Evolutionary conservation across 1,284 basidiomycete genomes (phyloP).

Genomic region (Tilletia setariae): DNA sequence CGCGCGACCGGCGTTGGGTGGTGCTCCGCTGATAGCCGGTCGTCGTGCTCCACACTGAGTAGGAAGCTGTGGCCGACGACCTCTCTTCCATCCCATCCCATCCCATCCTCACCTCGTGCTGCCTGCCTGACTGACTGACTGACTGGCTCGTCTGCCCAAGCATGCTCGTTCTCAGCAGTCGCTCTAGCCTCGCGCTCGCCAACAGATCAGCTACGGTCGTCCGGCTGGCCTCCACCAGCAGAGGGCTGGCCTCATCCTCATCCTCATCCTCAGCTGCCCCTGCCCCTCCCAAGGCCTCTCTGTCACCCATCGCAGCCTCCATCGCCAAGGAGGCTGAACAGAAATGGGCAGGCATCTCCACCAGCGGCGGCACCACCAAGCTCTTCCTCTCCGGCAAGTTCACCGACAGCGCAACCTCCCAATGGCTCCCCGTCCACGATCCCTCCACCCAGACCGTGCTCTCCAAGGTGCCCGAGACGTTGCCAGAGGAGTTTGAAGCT

Average conservation of each 20-base stretch:
- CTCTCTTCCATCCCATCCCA: background rate
- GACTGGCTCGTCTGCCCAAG: no score
- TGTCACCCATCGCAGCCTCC: slow-evolving; percentile 34
- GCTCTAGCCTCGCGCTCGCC: background rate
- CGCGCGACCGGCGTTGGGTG: no score
- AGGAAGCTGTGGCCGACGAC: background rate
- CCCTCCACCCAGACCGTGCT: slow-evolving; percentile 86
- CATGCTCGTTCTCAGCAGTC: background rate
- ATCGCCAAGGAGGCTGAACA: slow-evolving; percentile 40
- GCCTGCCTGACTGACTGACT: no score
- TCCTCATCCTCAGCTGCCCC: background rate
- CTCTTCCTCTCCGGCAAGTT: slow-evolving; percentile 80
- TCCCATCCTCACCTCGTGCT: no score
- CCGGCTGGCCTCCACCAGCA: no score
- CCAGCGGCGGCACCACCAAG: slow-evolving; percentile 68
- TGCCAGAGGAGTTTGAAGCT: slow-evolving; percentile 72
- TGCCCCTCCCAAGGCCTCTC: slow-evolving; percentile 22
- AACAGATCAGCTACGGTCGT: no score
- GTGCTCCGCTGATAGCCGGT: no score
- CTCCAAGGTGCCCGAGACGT: slow-evolving; percentile 84
- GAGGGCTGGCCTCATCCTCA: background rate
- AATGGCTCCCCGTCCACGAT: slow-evolving; percentile 82
- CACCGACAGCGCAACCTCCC: slow-evolving; percentile 70
- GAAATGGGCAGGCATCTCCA: slow-evolving; percentile 77
- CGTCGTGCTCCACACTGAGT: background rate